A percentile compares a stretch with the other conserved stretches of the same genome.
These are phyloP conservation scores for Cystofilobasidium bisporidii DNA, from an alignment of 768 basidiomycete genomes.

Conservation along the genomic window DNA sequence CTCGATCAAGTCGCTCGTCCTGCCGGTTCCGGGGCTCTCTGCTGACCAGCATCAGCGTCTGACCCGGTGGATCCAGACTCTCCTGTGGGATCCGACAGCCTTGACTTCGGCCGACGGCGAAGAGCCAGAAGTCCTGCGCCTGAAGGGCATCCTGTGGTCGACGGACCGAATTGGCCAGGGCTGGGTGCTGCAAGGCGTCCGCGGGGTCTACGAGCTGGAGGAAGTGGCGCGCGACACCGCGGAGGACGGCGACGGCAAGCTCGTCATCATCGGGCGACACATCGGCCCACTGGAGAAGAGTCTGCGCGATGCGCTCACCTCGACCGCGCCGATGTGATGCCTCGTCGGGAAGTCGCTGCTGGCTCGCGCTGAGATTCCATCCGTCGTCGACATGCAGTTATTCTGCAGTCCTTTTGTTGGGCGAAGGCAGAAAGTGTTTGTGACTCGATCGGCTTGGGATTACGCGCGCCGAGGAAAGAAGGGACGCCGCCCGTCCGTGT, in stretches of 20 bases:
- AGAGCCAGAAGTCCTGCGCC: slow-evolving; percentile 60
- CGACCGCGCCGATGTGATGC: background rate
- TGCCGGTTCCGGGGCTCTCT: slow-evolving; percentile 56
- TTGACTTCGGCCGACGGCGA: slow-evolving; percentile 33
- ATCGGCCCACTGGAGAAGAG: background rate
- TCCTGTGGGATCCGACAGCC: slow-evolving; percentile 69
- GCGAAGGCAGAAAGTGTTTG: no score
- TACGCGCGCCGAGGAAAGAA: no score
- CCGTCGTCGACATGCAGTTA: no score
- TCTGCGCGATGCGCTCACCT: background rate
- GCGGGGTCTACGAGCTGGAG: slow-evolving; percentile 74
- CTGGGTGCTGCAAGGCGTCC: slow-evolving; percentile 81
- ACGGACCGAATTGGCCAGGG: slow-evolving; percentile 37
- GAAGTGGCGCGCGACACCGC: slow-evolving; percentile 13
- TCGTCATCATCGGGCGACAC: slow-evolving; percentile 15
- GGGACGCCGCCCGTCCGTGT: no score
- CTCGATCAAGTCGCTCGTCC: slow-evolving; percentile 58
- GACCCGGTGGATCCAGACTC: slow-evolving; percentile 67
- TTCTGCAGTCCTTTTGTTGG: no score
- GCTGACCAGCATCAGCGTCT: slow-evolving; percentile 47
- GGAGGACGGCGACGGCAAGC: slow-evolving; percentile 4
- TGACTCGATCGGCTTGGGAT: no score
- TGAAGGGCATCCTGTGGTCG: slow-evolving; percentile 65
- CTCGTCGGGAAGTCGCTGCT: no score
- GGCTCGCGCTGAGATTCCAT: no score